phyloP scores from a whole-genome alignment of 257 asterid genomes.

The Vinca minor region DNA sequence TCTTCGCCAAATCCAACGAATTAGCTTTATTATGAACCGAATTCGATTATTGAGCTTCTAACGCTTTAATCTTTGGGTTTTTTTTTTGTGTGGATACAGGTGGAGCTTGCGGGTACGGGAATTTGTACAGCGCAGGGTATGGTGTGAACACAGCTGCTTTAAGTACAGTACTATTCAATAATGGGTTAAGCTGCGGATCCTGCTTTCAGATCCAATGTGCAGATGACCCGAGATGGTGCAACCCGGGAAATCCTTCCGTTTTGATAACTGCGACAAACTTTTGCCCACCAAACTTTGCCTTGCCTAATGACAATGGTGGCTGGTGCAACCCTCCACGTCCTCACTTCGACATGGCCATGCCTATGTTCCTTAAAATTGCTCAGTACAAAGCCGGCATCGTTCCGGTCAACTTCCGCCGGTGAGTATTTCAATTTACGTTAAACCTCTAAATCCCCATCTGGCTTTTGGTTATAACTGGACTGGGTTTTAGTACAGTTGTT shows the following conservation, averaged over 20 bases:
- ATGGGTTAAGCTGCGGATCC: slow-evolving; percentile 70
- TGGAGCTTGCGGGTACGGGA: slow-evolving; percentile 76
- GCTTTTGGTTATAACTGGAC: too few species aligned
- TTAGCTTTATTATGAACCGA: too few species aligned
- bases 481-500: too few species aligned
- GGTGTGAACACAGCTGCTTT: slow-evolving; percentile 73
- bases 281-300: slow-evolving; percentile 68
- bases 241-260: slow-evolving; percentile 61
- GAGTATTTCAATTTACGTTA: slow-evolving; percentile 1
- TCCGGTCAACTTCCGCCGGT: slow-evolving; percentile 72
- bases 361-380: slow-evolving; percentile 69
- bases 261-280: slow-evolving; percentile 66
- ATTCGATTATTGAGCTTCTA: too few species aligned
- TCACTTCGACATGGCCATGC: slow-evolving; percentile 81
- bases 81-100: slow-evolving; percentile 25
- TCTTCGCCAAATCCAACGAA: too few species aligned
- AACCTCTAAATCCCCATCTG: neutral
- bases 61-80: neutral
- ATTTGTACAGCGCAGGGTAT: slow-evolving; percentile 77
- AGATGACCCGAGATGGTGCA: slow-evolving; percentile 44
- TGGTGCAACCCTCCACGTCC: slow-evolving; percentile 87
- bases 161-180: slow-evolving; percentile 69
- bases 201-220: slow-evolving; percentile 69
- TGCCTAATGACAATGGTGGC: slow-evolving; percentile 67
- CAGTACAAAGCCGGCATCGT: slow-evolving; percentile 71